Percentiles rank a stretch among this genome's conserved stretches.
Conservation (phyloP, 768 basidiomycete species). For the Lentinula lateritia region DNA sequence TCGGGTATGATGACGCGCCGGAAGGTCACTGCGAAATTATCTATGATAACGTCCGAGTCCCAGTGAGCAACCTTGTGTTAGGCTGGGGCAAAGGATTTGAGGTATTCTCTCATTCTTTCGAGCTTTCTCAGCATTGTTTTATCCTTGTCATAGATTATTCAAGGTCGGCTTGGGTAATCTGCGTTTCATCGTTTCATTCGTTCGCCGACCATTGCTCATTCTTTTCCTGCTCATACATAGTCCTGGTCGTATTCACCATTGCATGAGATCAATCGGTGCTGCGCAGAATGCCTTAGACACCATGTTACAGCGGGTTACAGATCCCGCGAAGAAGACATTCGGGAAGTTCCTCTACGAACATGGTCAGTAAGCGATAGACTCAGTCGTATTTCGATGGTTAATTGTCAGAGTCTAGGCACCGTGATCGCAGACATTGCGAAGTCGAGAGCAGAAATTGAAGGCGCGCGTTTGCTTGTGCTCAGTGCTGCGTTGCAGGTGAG, state of each 20-base stretch:
- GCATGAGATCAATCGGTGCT: constrained; percentile 94
- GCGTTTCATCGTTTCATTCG: background rate
- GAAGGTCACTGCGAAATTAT: constrained; percentile 96
- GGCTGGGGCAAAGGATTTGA: constrained; percentile 98
- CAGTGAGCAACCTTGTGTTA: constrained; percentile 72
- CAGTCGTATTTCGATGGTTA: background rate
- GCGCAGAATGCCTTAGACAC: constrained; percentile 82
- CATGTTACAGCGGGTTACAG: constrained; percentile 90
- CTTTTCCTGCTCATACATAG: constrained; percentile 27
- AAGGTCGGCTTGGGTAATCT: constrained; percentile 86
- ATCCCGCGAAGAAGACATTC: constrained; percentile 87
- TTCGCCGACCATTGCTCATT: background rate
- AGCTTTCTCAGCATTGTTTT: background rate
- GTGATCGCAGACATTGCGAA: constrained; percentile 89
- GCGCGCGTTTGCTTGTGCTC: constrained; percentile 80
- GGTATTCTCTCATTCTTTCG: constrained; percentile 27
- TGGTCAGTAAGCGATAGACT: constrained; percentile 40
- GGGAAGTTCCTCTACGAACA: constrained; percentile 90
- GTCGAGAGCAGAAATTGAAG: constrained; percentile 90
- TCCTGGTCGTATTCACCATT: constrained; percentile 94
- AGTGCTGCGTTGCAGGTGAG: constrained; percentile 84
- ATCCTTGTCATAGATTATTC: constrained; percentile 57
- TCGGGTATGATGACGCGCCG: constrained; percentile 93
- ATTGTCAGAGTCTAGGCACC: constrained; percentile 46
- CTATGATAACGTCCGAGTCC: constrained; percentile 92